Evolutionary conservation across 208 protist species (phyloP).

Genomic region (Leishmania major): DNA sequence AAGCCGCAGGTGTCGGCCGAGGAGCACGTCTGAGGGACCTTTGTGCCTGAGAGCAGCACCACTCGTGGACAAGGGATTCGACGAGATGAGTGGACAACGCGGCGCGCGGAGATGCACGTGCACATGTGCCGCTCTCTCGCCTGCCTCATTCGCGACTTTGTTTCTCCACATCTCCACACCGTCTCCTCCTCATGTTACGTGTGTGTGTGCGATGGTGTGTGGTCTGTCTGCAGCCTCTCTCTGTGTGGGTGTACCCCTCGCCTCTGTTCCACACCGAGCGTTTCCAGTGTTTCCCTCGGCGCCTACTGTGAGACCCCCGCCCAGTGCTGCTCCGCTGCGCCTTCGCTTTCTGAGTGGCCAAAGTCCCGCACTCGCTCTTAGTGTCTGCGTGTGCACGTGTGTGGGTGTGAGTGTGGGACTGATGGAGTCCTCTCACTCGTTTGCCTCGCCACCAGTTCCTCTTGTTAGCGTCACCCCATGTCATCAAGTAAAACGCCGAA

Average conservation of each 20-base stretch:
- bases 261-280: no score
- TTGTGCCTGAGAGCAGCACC: neutral
- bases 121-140: neutral
- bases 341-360: no score
- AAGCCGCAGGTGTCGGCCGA: neutral
- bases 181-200: neutral
- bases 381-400: no score
- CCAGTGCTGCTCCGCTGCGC: no score
- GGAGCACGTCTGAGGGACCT: neutral
- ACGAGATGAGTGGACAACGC: neutral
- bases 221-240: neutral
- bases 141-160: neutral
- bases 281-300: neutral
- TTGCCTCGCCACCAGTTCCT: neutral
- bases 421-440: neutral
- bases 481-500: neutral
- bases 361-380: no score
- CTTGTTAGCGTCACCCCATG: neutral
- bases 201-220: no score
- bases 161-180: neutral
- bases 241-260: no score
- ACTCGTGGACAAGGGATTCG: neutral
- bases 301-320: no score
- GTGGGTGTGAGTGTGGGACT: no score
- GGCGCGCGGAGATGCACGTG: neutral